Evolutionary conservation across 139 green algal species (phyloP).

Genomic region (Protoeuglena noctilucae): DNA sequence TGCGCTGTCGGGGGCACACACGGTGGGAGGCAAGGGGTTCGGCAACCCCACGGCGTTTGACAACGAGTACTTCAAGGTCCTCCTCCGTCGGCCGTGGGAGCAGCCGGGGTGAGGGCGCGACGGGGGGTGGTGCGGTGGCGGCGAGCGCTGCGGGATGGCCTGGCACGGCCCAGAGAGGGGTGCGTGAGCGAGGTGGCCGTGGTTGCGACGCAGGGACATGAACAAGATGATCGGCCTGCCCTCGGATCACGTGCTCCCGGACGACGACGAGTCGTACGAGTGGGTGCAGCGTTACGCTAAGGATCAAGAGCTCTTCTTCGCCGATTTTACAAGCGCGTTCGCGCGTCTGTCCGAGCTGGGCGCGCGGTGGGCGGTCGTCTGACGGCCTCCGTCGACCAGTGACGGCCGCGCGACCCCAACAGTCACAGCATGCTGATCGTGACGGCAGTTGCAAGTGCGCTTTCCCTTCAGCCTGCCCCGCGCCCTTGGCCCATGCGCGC

Average conservation of each 20-base stretch:
- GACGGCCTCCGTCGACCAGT: neutral
- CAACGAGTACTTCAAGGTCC: conserved; percentile 86
- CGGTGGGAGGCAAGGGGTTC: conserved; percentile 72
- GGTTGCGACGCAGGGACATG: conserved; percentile 38
- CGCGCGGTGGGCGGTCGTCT: conserved; percentile 5
- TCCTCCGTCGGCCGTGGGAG: conserved; percentile 7
- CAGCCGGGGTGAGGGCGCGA: conserved; percentile 3
- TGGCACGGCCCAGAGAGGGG: too few species aligned
- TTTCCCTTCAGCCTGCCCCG: too few species aligned
- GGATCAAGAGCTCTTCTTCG: conserved; percentile 42
- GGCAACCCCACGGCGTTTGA: conserved; percentile 77
- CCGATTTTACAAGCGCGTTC: conserved; percentile 51
- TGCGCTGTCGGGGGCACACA: conserved; percentile 53
- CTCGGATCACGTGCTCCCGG: conserved; percentile 67
- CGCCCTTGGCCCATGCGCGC: too few species aligned
- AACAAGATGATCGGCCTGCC: conserved; percentile 58
- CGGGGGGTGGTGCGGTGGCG: too few species aligned
- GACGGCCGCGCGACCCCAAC: neutral
- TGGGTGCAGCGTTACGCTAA: conserved; percentile 27
- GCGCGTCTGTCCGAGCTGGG: conserved; percentile 34
- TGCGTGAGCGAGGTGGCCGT: too few species aligned
- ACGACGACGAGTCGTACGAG: conserved; percentile 28
- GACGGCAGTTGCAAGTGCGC: too few species aligned
- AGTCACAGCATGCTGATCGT: too few species aligned
- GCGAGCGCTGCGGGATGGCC: too few species aligned